phyloP scores from a whole-genome alignment of 2,329 filamentous ascomycete genomes.

The Fusarium sp. region DNA sequence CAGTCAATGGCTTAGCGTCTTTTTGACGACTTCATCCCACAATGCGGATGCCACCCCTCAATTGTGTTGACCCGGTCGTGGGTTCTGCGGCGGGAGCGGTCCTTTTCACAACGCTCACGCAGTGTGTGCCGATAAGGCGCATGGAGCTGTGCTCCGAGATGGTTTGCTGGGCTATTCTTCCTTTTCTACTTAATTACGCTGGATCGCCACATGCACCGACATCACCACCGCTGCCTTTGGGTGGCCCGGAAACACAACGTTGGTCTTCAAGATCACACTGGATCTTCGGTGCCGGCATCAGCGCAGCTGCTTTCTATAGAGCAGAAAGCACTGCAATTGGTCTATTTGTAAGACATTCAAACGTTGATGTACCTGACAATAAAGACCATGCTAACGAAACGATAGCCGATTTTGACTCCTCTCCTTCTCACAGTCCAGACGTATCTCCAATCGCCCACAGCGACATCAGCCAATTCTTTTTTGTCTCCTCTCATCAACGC shows the following conservation, averaged over 20 bases:
- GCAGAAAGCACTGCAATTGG: constrained; percentile 27
- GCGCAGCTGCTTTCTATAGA: constrained; percentile 28
- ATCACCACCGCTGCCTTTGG: neutral
- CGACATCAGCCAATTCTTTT: neutral
- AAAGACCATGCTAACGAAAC: neutral
- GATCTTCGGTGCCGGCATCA: constrained; percentile 20
- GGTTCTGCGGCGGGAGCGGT: constrained; percentile 40
- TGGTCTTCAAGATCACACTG: constrained; percentile 18
- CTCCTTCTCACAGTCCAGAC: constrained; percentile 39
- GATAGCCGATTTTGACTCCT: constrained; percentile 46
- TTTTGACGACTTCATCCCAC: neutral
- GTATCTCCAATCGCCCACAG: neutral
- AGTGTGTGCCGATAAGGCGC: constrained; percentile 33
- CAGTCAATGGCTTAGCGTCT: neutral
- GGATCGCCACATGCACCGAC: too few species aligned
- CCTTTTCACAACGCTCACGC: constrained; percentile 45
- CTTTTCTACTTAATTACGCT: constrained; percentile 39
- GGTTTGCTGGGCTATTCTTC: constrained; percentile 52
- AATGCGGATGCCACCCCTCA: constrained; percentile 3
- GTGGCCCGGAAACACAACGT: neutral
- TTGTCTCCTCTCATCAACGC: constrained; percentile 7
- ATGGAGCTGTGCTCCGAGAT: constrained; percentile 53
- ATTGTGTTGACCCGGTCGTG: constrained; percentile 6
- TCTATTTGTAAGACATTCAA: constrained; percentile 8
- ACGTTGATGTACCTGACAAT: rapidly evolving